These are phyloP conservation scores for Gynandropsis gynandra DNA, from an alignment of 345 rosid genomes.

Conservation along the genomic window DNA sequence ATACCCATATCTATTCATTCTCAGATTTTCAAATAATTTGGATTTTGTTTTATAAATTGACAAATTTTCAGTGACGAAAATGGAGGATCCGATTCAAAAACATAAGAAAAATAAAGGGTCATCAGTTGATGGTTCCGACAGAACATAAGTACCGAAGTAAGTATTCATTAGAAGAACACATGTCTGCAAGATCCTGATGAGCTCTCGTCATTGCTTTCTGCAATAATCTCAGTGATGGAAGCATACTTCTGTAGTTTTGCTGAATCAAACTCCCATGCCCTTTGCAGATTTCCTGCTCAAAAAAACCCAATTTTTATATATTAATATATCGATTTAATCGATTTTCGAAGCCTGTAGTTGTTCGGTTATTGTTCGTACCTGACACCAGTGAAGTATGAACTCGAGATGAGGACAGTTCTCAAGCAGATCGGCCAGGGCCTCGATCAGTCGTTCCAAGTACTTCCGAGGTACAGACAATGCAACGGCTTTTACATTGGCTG, in stretches of 20 bases:
- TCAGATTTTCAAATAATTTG: no score
- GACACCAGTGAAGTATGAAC: slow-evolving; percentile 84
- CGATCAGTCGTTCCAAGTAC: slow-evolving; percentile 76
- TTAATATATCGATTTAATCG: no score
- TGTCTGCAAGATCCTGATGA: slow-evolving; percentile 90
- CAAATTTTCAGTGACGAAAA: not conserved
- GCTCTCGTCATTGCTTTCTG: slow-evolving; percentile 79
- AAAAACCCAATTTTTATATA: no score
- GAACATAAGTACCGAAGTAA: slow-evolving; percentile 78
- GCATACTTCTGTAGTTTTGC: slow-evolving; percentile 65
- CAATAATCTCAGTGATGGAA: slow-evolving; percentile 72
- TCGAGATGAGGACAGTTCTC: slow-evolving; percentile 88
- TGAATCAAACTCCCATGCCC: slow-evolving; percentile 75
- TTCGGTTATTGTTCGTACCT: slow-evolving; percentile 34
- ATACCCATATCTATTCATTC: no score
- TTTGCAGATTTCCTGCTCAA: slow-evolving; percentile 71
- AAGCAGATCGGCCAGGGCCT: slow-evolving; percentile 70
- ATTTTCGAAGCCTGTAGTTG: not conserved
- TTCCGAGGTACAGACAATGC: slow-evolving; percentile 52
- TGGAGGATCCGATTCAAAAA: not conserved
- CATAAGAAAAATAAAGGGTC: slow-evolving; percentile 8
- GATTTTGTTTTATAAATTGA: no score
- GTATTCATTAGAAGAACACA: slow-evolving; percentile 83
- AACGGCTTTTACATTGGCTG: slow-evolving; percentile 59
- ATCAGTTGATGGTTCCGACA: slow-evolving; percentile 29